Conservation (phyloP, 2,329 filamentous ascomycete genomes). For the Cylindrodendrum hubeiense region DNA sequence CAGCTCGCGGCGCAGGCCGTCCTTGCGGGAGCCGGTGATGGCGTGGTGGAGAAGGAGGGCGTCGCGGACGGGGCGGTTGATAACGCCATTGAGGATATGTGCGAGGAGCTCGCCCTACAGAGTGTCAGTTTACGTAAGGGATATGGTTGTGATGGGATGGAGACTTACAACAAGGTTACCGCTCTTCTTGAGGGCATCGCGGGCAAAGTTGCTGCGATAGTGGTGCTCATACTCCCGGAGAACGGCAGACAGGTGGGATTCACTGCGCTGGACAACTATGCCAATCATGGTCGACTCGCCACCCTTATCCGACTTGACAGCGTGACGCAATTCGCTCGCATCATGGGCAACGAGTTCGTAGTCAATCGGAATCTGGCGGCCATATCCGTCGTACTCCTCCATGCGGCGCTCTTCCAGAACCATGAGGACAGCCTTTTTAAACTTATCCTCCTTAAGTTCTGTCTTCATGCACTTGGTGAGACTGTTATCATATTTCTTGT, state of each 20-base stretch:
- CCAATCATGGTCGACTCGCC: constrained; percentile 90
- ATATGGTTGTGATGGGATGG: background rate
- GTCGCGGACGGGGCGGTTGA: constrained; percentile 95
- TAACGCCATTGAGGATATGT: constrained; percentile 95
- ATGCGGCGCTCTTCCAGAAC: constrained; percentile 87
- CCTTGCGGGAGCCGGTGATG: constrained; percentile 78
- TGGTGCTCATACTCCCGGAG: constrained; percentile 80
- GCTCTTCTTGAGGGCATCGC: constrained; percentile 88
- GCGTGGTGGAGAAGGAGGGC: constrained; percentile 93
- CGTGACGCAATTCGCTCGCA: constrained; percentile 75
- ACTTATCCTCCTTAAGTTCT: constrained; percentile 96
- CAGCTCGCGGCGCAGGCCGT: constrained; percentile 82
- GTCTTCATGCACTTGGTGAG: constrained; percentile 88
- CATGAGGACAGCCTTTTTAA: constrained; percentile 87
- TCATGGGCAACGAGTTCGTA: constrained; percentile 75
- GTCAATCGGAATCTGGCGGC: constrained; percentile 70
- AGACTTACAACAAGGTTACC: constrained; percentile 89
- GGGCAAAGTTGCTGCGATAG: constrained; percentile 85
- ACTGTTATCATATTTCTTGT: constrained; percentile 90
- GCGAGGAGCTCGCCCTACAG: constrained; percentile 89
- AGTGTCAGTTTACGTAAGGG: constrained; percentile 12
- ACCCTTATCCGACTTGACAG: constrained; percentile 80
- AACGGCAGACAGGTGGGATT: constrained; percentile 85
- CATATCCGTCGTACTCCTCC: constrained; percentile 80
- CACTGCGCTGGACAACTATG: constrained; percentile 84